phyloP scores from a whole-genome alignment of 2,329 filamentous ascomycete species.

The Talaromyces funiculosus region DNA sequence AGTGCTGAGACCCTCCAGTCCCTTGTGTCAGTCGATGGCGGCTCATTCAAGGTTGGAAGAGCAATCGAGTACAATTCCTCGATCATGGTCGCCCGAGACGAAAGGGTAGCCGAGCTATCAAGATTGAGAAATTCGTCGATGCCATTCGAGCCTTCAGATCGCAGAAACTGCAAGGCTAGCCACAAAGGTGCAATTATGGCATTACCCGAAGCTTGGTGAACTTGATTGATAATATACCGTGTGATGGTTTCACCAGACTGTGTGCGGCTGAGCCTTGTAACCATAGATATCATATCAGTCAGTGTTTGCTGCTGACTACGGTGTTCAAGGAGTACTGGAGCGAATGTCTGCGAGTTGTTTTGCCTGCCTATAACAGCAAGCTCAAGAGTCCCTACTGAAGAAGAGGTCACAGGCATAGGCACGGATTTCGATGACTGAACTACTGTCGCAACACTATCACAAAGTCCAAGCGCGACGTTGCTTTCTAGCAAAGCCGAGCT shows the following conservation, averaged over 20 bases:
- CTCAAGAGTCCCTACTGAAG: constrained; percentile 20
- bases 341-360: constrained; percentile 42
- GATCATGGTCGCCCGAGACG: constrained; percentile 31
- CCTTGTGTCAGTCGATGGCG: constrained; percentile 30
- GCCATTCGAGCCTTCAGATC: constrained; percentile 47
- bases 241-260: constrained; percentile 49
- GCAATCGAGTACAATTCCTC: constrained; percentile 42
- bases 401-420: constrained; percentile 25
- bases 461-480: constrained; percentile 61
- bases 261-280: constrained; percentile 51
- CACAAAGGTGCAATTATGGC: constrained; percentile 68
- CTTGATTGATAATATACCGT: constrained; percentile 58
- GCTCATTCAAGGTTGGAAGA: constrained; percentile 36
- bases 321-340: constrained; percentile 57
- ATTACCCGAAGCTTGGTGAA: constrained; percentile 54
- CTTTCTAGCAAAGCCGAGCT: constrained; percentile 63
- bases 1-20: constrained; percentile 74
- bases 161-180: constrained; percentile 68
- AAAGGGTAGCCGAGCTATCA: constrained; percentile 24
- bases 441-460: constrained; percentile 62
- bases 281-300: constrained; percentile 53
- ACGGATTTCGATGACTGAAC: constrained; percentile 32
- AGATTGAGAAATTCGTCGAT: constrained; percentile 64
- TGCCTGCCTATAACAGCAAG: constrained; percentile 24
- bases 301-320: constrained; percentile 64